These are phyloP conservation scores for Colletotrichum lini DNA, from an alignment of 2,329 filamentous ascomycete genomes.

Conservation along the genomic window DNA sequence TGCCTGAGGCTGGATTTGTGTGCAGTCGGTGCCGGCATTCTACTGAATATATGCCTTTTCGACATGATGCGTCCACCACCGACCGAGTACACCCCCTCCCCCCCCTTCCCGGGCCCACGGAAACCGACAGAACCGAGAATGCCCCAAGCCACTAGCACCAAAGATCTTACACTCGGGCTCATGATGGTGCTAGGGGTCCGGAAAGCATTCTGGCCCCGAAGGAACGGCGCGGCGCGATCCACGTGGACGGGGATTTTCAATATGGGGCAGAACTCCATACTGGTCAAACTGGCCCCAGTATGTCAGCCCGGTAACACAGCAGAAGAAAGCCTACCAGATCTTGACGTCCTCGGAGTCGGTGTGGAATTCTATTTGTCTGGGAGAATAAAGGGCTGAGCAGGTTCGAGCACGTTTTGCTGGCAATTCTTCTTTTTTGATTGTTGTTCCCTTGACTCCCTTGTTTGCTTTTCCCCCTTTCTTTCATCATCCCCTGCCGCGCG, in stretches of 20 bases:
- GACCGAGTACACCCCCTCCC: background rate
- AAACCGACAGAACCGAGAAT: background rate
- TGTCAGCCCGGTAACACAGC: background rate
- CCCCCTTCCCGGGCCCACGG: background rate
- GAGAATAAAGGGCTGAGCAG: background rate
- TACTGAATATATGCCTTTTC: background rate
- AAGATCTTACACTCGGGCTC: background rate
- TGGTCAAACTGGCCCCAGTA: background rate
- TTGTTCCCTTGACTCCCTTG: background rate
- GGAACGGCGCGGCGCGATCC: slow-evolving; percentile 8
- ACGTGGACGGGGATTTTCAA: slow-evolving; percentile 23
- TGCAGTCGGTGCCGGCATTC: background rate
- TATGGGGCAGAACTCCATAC: background rate
- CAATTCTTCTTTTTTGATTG: background rate
- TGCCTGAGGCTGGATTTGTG: background rate
- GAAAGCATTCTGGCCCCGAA: background rate
- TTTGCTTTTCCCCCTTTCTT: slow-evolving; percentile 7
- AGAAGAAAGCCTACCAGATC: background rate
- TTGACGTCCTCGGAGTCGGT: background rate
- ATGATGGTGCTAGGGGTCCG: background rate
- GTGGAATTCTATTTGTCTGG: background rate
- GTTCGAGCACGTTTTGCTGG: slow-evolving; percentile 20
- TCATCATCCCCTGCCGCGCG: background rate
- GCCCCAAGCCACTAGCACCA: background rate
- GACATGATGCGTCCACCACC: background rate